Evolutionary conservation across 345 rosid genomes (phyloP).

Genomic region (Syzygium grande): DNA sequence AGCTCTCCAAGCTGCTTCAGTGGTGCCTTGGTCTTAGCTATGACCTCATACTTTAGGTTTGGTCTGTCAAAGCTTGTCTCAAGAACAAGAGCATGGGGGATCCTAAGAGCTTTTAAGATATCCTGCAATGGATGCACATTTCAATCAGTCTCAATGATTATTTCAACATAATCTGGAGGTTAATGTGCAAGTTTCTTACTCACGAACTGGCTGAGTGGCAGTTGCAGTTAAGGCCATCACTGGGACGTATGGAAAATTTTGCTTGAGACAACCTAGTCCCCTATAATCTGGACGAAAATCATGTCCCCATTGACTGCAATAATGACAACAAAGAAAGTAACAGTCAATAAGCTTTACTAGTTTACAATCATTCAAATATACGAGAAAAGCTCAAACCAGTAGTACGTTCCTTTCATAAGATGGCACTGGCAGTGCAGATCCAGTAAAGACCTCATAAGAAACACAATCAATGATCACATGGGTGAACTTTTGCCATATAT

Average conservation of each 20-base stretch:
- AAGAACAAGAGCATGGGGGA: slow-evolving; percentile 69
- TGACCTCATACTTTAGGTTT: slow-evolving; percentile 79
- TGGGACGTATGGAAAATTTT: slow-evolving; percentile 60
- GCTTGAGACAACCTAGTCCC: slow-evolving; percentile 73
- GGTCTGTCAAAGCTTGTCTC: slow-evolving; percentile 93
- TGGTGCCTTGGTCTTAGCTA: slow-evolving; percentile 64
- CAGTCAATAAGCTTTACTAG: not conserved
- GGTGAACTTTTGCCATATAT: not conserved
- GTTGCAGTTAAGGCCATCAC: slow-evolving; percentile 88
- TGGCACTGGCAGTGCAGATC: not conserved
- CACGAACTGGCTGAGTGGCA: slow-evolving; percentile 70
- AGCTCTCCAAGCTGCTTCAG: slow-evolving; percentile 77
- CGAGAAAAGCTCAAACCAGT: not conserved
- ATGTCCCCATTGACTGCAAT: slow-evolving; percentile 87
- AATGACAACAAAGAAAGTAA: not conserved
- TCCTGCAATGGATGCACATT: not conserved
- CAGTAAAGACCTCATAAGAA: not conserved
- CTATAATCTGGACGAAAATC: slow-evolving; percentile 95
- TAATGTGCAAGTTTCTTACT: slow-evolving; percentile 20
- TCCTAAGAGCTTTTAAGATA: slow-evolving; percentile 54
- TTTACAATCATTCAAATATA: not conserved
- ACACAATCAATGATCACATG: not conserved
- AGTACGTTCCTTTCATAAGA: not conserved
- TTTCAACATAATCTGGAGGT: not conserved
- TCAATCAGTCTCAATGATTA: not conserved